Evolutionary conservation across 2,329 filamentous ascomycete genomes (phyloP), one percentile per base, ranked within the genome.

Genomic region (Alternaria angustiovoidea): DNA sequence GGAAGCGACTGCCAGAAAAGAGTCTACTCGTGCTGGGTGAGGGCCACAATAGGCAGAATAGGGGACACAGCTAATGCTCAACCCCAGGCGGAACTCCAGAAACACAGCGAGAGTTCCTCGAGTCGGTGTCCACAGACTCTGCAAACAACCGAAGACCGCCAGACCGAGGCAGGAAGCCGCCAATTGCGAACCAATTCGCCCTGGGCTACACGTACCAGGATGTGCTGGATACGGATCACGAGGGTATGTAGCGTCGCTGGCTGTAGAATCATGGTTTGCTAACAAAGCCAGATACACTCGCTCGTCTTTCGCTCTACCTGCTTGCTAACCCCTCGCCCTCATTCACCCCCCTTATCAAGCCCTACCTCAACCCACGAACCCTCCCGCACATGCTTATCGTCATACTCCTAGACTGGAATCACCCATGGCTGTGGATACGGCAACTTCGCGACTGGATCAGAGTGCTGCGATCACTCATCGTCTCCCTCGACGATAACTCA

Each of bases 121-220:
- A 83, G 55, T 79, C 80, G 7, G 73, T 83, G 8, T 74, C 78
- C 3, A 79, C 75, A 60, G 77, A 81, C 43, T 64, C 72, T 16
- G 62, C 73, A n/a, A 78, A 67, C 60, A 74, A 70, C 26, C 71
- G 80, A 82, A 68, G 88, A 86, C 78, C 84, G 82, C 72, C 84
- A 84, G 75, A 84, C 74, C 71, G 83, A 75, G 68, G 70, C 73
- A 78, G 68, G 77, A 86, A 86, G 62, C 90, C 92, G 2, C 92
- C 93, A 22, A 87, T 97, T 73, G 94, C 94, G 56, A 97, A 97
- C 75, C 91, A 91, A 75, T 97, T 96, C 79, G 94, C 94, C 11
- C 82, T 97, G 61, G 94, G 94, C 52, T 97, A 97, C 78, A 97
- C 94, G 54, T 97, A 97, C 80, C 93, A 96, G 77, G 93, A 97